Conservation (phyloP, 805 yeast genomes). For the Ogataea philodendri region DNA sequence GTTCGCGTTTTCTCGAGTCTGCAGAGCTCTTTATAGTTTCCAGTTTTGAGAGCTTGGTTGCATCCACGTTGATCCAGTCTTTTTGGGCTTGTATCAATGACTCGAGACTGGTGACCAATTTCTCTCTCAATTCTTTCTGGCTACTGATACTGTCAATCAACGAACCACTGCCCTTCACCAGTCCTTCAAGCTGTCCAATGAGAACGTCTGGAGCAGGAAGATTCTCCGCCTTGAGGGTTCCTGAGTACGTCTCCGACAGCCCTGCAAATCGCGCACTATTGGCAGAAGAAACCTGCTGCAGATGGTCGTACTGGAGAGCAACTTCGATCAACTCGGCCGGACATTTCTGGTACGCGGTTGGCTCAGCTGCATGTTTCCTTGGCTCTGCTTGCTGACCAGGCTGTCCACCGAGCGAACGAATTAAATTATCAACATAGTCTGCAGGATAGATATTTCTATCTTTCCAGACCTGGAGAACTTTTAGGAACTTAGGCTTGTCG, state of each 20-base stretch:
- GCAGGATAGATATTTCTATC: conserved; percentile 47
- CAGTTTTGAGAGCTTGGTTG: conserved; percentile 22
- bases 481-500: conserved; percentile 41
- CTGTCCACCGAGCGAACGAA: conserved; percentile 2
- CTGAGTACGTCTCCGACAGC: conserved; percentile 25
- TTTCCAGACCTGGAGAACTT: conserved; percentile 57
- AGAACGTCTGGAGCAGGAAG: conserved; percentile 34
- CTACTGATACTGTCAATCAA: conserved; percentile 16
- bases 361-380: conserved; percentile 1
- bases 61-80: conserved; percentile 32
- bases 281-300: conserved; percentile 24
- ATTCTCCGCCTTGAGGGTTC: conserved; percentile 30
- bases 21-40: conserved; percentile 18
- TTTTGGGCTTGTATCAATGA: conserved; percentile 30
- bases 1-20: conserved; percentile 24
- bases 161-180: conserved; percentile 14
- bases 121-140: conserved; percentile 22
- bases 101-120: conserved; percentile 26
- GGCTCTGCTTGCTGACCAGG: conserved; percentile 1
- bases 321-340: conserved; percentile 29
- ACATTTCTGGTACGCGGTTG: conserved; percentile 13
- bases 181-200: conserved; percentile 23
- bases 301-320: conserved; percentile 23
- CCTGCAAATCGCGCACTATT: conserved; percentile 20
- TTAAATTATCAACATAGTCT: conserved; percentile 20